phyloP scores from a whole-genome alignment of 2,329 filamentous ascomycete genomes.

The Xylaria digitata region DNA sequence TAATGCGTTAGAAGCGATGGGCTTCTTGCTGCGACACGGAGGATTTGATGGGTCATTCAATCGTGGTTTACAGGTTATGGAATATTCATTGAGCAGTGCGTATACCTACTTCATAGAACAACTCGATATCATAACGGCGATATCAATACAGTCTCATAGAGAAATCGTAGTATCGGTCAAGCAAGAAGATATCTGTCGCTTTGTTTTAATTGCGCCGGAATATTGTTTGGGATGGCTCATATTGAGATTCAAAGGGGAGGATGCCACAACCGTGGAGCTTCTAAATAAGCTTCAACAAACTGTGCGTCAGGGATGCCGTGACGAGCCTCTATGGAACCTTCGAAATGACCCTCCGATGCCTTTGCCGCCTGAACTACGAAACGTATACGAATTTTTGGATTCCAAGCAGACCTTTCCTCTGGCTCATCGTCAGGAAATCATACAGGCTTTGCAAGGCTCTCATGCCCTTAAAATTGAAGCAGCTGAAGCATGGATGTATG shows the following conservation, averaged over 20 bases:
- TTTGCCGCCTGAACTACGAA: too few relatives aligned
- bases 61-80: too few relatives aligned
- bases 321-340: neutral
- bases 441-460: neutral
- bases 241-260: neutral
- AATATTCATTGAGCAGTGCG: too few relatives aligned
- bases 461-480: neutral
- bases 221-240: neutral
- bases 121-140: neutral
- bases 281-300: too few relatives aligned
- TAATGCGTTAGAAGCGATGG: neutral
- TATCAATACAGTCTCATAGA: neutral
- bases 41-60: neutral
- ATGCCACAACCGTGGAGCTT: neutral
- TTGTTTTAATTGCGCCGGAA: neutral
- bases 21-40: neutral
- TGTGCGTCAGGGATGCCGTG: neutral
- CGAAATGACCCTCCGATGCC: too few relatives aligned
- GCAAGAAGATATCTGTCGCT: neutral
- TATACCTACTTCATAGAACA: neutral
- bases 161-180: neutral
- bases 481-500: neutral
- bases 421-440: neutral
- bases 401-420: too few relatives aligned
- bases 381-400: too few relatives aligned